phyloP scores from a whole-genome alignment of 805 yeast genomes.

The Kazachstania kunashirensis region DNA sequence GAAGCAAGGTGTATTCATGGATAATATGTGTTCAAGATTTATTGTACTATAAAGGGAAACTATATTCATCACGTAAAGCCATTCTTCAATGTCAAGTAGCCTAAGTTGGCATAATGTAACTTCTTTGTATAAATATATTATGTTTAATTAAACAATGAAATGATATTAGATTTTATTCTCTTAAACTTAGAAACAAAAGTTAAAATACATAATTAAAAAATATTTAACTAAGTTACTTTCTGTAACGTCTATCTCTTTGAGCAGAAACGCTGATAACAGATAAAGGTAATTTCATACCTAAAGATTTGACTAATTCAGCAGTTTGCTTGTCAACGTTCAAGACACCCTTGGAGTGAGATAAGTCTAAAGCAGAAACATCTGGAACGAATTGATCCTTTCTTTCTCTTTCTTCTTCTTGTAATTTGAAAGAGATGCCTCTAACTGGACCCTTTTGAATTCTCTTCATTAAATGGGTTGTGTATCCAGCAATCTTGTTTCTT shows the following conservation, averaged over 20 bases:
- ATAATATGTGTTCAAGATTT: too few species aligned
- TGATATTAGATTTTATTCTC: background rate
- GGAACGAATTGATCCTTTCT: slow-evolving; percentile 99
- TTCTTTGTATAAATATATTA: too few species aligned
- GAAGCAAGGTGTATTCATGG: slow-evolving; percentile 28
- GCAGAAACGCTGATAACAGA: slow-evolving; percentile 80
- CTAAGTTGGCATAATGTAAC: too few species aligned
- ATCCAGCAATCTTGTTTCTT: slow-evolving; percentile 99
- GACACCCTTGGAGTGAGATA: slow-evolving; percentile 90
- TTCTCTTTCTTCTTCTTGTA: slow-evolving; percentile 99
- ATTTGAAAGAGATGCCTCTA: slow-evolving; percentile 99
- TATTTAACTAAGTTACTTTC: slow-evolving; percentile 48
- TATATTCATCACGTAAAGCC: too few species aligned
- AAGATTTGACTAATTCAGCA: slow-evolving; percentile 84
- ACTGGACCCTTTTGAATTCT: slow-evolving; percentile 99
- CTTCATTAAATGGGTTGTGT: slow-evolving; percentile 99
- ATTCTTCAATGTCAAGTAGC: too few species aligned
- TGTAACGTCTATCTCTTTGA: slow-evolving; percentile 87
- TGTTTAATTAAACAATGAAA: background rate
- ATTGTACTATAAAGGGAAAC: too few species aligned
- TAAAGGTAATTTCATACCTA: slow-evolving; percentile 85
- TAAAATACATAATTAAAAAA: slow-evolving; percentile 2
- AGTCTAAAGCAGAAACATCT: slow-evolving; percentile 98
- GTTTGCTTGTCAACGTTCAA: slow-evolving; percentile 97
- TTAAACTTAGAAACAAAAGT: slow-evolving; percentile 1